A percentile compares a stretch with the other conserved stretches of the same genome.
Evolutionary conservation across 805 yeast genomes (phyloP).

Genomic region (Ascoidea asiatica): DNA sequence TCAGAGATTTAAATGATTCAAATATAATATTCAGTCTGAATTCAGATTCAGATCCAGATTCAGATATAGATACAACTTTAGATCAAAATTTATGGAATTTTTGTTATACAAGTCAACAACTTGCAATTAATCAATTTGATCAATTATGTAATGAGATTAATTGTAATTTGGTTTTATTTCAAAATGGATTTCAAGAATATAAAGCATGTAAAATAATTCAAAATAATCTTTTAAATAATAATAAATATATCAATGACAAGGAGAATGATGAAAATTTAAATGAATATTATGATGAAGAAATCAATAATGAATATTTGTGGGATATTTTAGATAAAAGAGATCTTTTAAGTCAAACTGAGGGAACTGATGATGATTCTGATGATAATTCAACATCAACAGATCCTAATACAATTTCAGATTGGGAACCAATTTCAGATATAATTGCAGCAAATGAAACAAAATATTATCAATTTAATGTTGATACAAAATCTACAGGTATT

Average conservation of each 20-base stretch:
- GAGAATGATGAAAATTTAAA: not conserved
- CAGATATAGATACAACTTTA: too few relatives aligned
- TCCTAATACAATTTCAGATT: constrained; percentile 9
- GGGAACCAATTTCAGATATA: constrained; percentile 13
- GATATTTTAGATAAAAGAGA: not conserved
- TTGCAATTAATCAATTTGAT: too few relatives aligned
- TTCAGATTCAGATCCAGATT: too few relatives aligned
- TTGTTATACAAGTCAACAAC: not conserved
- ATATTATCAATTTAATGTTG: constrained; percentile 28
- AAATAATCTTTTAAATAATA: too few relatives aligned
- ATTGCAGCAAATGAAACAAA: constrained; percentile 26
- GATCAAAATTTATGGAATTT: too few relatives aligned
- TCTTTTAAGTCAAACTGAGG: not conserved
- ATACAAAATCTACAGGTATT: constrained; percentile 26
- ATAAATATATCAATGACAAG: not conserved
- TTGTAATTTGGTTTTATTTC: not conserved
- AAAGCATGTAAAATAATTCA: not conserved
- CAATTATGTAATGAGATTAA: not conserved
- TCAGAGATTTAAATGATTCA: too few relatives aligned
- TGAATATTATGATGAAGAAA: not conserved
- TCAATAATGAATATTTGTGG: not conserved
- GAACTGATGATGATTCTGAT: not conserved
- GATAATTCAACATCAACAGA: too few relatives aligned
- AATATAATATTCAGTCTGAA: too few relatives aligned
- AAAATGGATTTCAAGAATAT: not conserved